Conservation (phyloP, 78 protist genomes). For the Dictyostelium brefeldianum region DNA sequence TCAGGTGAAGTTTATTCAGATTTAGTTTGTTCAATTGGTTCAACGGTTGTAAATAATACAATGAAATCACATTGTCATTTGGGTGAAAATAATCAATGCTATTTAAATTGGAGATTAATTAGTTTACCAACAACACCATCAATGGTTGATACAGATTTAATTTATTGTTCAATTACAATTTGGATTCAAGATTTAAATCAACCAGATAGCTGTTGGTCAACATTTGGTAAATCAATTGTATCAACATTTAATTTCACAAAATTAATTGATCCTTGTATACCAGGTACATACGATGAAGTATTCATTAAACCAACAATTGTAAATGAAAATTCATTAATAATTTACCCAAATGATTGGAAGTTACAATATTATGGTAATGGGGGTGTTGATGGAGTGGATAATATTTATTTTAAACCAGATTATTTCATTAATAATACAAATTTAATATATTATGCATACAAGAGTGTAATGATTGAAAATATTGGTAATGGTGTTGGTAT, state of each 20-base stretch:
- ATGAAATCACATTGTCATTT: background rate
- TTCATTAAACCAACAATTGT: background rate
- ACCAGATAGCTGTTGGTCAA: background rate
- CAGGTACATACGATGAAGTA: background rate
- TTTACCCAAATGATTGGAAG: background rate
- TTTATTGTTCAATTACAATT: background rate
- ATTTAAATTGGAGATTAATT: background rate
- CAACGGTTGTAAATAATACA: background rate
- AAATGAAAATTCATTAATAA: background rate
- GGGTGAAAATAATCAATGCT: background rate
- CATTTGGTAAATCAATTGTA: background rate
- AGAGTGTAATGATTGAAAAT: background rate
- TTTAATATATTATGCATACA: background rate
- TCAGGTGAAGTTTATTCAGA: background rate
- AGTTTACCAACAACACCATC: background rate
- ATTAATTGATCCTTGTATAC: background rate
- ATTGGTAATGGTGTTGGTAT: background rate
- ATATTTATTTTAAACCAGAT: background rate
- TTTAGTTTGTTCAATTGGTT: background rate
- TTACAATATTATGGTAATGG: background rate
- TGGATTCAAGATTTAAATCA: background rate
- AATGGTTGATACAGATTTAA: background rate
- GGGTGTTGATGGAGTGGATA: too few relatives aligned
- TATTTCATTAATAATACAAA: background rate
- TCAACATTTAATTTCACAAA: background rate